These are phyloP conservation scores for Pontederia paniculata DNA, from an alignment of 176 grass and related monocot species.

Conservation along the genomic window DNA sequence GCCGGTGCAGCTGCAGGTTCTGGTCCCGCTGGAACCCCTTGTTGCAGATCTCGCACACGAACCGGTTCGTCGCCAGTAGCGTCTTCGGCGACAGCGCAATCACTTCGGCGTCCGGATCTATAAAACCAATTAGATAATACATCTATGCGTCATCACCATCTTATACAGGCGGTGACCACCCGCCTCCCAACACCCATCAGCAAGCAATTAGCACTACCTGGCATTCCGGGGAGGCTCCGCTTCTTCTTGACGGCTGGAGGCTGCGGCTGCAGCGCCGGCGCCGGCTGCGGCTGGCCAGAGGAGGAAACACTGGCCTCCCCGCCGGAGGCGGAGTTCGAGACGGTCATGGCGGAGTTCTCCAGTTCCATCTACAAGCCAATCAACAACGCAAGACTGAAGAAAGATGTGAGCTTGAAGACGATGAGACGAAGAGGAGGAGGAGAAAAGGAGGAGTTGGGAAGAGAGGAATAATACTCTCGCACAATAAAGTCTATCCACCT, in stretches of 20 bases:
- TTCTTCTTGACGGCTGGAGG: conserved; percentile 70
- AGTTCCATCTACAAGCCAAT: conserved; percentile 33
- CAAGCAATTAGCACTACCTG: conserved; percentile 36
- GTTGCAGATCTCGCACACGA: conserved; percentile 99
- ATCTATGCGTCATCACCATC: neutral
- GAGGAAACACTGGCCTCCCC: conserved; percentile 44
- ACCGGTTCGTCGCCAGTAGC: conserved; percentile 85
- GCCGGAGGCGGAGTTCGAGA: conserved; percentile 36
- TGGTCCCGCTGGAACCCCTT: conserved; percentile 99
- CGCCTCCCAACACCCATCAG: neutral
- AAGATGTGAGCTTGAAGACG: no score
- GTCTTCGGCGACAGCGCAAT: conserved; percentile 93
- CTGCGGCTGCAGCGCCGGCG: conserved; percentile 15
- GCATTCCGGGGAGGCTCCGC: conserved; percentile 94
- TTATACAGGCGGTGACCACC: neutral
- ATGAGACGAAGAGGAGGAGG: no score
- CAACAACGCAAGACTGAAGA: no score
- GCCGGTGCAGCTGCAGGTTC: conserved; percentile 92
- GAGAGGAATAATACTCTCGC: no score
- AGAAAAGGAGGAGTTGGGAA: no score
- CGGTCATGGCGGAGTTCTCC: conserved; percentile 42
- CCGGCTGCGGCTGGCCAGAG: conserved; percentile 28
- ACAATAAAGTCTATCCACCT: no score
- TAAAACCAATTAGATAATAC: no score
- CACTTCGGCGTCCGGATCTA: conserved; percentile 97